phyloP scores from a whole-genome alignment of 2,329 filamentous ascomycete species.

The Colletotrichum eremochloae region DNA sequence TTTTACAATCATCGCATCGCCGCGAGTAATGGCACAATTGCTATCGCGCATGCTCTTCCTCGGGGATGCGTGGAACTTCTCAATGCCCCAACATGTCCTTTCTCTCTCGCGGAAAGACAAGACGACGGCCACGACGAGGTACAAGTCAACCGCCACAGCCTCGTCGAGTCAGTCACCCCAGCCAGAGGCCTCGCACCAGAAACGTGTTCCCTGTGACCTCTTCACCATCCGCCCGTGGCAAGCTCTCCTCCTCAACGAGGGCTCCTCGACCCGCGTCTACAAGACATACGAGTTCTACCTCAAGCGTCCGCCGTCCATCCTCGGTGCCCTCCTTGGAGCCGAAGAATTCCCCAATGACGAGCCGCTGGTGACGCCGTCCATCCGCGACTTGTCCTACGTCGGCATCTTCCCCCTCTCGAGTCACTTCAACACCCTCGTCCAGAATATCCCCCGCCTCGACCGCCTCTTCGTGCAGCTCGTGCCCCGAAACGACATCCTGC shows the following conservation, averaged over 20 bases:
- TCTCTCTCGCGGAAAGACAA: constrained; percentile 55
- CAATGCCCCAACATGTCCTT: constrained; percentile 73
- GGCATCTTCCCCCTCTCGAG: constrained; percentile 76
- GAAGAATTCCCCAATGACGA: constrained; percentile 55
- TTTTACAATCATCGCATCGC: constrained; percentile 72
- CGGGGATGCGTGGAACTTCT: constrained; percentile 73
- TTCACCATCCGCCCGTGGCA: constrained; percentile 75
- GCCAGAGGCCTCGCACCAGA: neutral
- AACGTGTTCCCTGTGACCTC: constrained; percentile 54
- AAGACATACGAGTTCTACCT: constrained; percentile 79
- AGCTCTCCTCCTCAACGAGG: constrained; percentile 78
- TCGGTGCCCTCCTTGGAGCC: constrained; percentile 64
- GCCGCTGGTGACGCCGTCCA: constrained; percentile 54
- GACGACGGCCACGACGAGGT: constrained; percentile 1
- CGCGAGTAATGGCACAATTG: constrained; percentile 71
- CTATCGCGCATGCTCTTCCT: constrained; percentile 69
- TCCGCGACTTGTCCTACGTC: constrained; percentile 69
- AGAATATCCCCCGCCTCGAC: constrained; percentile 63
- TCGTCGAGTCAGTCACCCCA: neutral
- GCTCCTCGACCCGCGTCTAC: constrained; percentile 79
- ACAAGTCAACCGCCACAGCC: neutral
- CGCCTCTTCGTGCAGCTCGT: constrained; percentile 67
- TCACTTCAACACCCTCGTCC: constrained; percentile 67
- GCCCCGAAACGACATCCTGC: constrained; percentile 50
- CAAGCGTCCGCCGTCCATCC: constrained; percentile 72